A percentile compares a stretch with the other conserved stretches of the same genome.
These are phyloP conservation scores for Citrullus amarus DNA, from an alignment of 306 rosid genomes.

Conservation along the genomic window DNA sequence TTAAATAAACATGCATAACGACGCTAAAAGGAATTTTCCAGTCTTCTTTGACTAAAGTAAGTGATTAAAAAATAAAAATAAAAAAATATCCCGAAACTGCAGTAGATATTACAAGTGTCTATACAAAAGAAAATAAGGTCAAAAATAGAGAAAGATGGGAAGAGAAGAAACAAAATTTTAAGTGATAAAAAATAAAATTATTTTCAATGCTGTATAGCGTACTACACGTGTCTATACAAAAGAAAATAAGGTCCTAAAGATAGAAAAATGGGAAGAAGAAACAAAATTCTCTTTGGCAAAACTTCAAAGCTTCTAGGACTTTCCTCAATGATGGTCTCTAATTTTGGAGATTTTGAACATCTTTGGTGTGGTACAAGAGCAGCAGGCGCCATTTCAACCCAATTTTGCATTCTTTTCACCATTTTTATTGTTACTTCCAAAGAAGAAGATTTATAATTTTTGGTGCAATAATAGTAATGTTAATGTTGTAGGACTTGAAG, in stretches of 20 bases:
- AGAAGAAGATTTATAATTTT: not conserved
- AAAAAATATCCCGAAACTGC: no score
- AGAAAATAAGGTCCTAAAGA: not conserved
- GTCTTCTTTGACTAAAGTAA: no score
- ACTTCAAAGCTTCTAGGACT: not conserved
- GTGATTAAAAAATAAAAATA: no score
- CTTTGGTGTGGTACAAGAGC: constrained; percentile 19
- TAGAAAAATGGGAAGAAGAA: not conserved
- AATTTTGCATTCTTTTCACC: constrained; percentile 18
- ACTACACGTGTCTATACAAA: no score
- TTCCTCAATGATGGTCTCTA: constrained; percentile 62
- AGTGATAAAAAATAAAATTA: not conserved
- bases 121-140: not conserved
- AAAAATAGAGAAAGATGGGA: not conserved
- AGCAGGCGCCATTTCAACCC: constrained; percentile 50
- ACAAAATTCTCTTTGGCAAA: not conserved
- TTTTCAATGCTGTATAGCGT: not conserved
- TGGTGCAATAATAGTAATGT: not conserved
- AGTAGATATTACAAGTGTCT: no score
- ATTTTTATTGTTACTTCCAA: not conserved
- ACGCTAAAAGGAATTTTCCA: no score
- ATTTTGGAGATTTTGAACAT: constrained; percentile 15
- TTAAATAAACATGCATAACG: no score
- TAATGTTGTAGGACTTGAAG: not conserved
- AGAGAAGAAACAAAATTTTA: not conserved